Evolutionary conservation across 2,329 filamentous ascomycete species (phyloP), one percentile per base, ranked within the genome.

Genomic region (Sporothrix schenckii): DNA sequence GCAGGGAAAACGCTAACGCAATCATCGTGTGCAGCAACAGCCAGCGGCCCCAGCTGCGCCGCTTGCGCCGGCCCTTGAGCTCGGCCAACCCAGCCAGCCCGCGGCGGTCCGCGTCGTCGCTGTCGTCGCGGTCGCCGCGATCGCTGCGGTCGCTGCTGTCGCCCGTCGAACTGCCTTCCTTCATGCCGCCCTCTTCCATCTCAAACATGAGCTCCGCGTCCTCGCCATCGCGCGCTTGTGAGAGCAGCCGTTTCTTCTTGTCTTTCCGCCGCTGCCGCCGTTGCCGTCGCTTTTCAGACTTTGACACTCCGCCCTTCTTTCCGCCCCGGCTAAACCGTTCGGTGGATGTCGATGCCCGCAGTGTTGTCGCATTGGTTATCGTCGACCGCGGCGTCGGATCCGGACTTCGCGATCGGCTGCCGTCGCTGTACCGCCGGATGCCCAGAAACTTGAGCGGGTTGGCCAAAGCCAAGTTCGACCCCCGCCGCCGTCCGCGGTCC

Each of bases 191-290:
- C 77, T 93, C 91, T 79, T 97, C 94, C 91, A 94, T 92, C 80
- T 95, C 92, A 78, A 92, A 94, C 89, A 97, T 92, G 76, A 96
- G 82, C 78, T 89, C 87, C 50, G 90, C 89, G 74, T 92, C 88
- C 77, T 92, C 91, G 69, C 89, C 89, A 72, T 88, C 79, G 34
- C 82, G 82, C 4, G 87, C 87, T 68, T 86, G 81, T 69, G 83
- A 81, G 75, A 84, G 79, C 77, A 86, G 78, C 73, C 80, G 82
- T 72, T 85, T 84, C 80, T 81, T 84, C 79, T 87, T 88, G 75
- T 83, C 81, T 74, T 81, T 80, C 69, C 87, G 81, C 76, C 86
- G 81, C 54, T 82, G 79, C 70, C 84, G 83, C 61, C 87, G 81
- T 61, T 79, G 79, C 70, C 78, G 79, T 73, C 85, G 83, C 75